Evolutionary conservation across 805 yeast species (phyloP).

Genomic region (Debaryomyces prosopidis): DNA sequence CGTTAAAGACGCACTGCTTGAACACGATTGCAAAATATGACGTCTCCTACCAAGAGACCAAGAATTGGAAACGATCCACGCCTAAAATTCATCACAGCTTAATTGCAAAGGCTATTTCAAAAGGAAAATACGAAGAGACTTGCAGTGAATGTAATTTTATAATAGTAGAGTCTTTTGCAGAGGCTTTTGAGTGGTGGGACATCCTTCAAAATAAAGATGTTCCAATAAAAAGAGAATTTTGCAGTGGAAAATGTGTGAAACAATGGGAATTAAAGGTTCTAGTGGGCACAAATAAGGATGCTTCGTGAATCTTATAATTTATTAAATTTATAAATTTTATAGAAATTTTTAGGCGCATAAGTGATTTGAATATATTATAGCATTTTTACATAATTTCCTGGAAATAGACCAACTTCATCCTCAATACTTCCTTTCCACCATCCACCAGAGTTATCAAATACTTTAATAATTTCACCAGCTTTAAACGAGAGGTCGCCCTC

Average conservation of each 20-base stretch:
- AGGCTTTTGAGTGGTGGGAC: constrained; percentile 69
- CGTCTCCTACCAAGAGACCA: constrained; percentile 55
- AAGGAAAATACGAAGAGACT: constrained; percentile 49
- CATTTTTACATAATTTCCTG: constrained; percentile 29
- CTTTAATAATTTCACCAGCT: constrained; percentile 43
- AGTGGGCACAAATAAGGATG: constrained; percentile 1
- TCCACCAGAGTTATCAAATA: constrained; percentile 29
- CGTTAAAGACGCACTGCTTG: constrained; percentile 49
- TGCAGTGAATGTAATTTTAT: constrained; percentile 52
- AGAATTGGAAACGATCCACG: constrained; percentile 51
- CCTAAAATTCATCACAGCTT: constrained; percentile 46
- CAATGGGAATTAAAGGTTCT: constrained; percentile 17
- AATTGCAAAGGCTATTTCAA: constrained; percentile 53
- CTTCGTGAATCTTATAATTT: constrained; percentile 3
- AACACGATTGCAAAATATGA: constrained; percentile 51
- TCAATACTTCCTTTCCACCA: constrained; percentile 41
- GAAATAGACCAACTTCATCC: constrained; percentile 26
- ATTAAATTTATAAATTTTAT: background rate
- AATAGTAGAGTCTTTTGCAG: constrained; percentile 59
- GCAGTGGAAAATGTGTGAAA: constrained; percentile 49
- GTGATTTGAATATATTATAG: background rate
- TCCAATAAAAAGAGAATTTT: constrained; percentile 57
- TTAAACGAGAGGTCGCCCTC: constrained; percentile 44
- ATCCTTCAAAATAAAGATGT: constrained; percentile 47
- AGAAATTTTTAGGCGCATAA: background rate